These are phyloP conservation scores for Pythium brassicae DNA, from an alignment of 352 stramenopile genomes.

Conservation along the genomic window DNA sequence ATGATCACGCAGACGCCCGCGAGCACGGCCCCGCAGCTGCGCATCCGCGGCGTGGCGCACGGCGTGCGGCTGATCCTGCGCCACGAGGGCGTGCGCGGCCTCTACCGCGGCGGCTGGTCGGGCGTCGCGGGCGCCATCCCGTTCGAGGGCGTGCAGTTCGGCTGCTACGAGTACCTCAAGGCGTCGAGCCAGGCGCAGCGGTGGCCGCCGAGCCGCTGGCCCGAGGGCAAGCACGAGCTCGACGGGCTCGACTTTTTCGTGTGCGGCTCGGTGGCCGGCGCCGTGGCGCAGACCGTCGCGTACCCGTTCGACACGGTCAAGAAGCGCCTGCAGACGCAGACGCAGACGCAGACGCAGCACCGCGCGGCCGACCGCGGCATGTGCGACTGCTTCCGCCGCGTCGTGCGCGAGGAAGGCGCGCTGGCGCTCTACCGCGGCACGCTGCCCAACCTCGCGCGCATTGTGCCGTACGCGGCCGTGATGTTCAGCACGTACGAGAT, in stretches of 20 bases:
- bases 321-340: slow-evolving; percentile 75
- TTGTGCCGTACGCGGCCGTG: slow-evolving; percentile 77
- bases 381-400: slow-evolving; percentile 67
- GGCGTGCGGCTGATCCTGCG: slow-evolving; percentile 54
- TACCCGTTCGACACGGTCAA: slow-evolving; percentile 86
- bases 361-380: slow-evolving; percentile 58
- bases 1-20: slow-evolving; percentile 64
- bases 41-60: slow-evolving; percentile 58
- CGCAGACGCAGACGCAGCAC: slow-evolving; percentile 1
- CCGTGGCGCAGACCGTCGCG: slow-evolving; percentile 73
- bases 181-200: slow-evolving; percentile 31
- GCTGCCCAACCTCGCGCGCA: slow-evolving; percentile 69
- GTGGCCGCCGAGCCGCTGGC: slow-evolving; percentile 61
- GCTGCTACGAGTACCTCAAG: slow-evolving; percentile 82
- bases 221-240: slow-evolving; percentile 60
- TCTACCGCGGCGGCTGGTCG: slow-evolving; percentile 73
- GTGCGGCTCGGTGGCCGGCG: slow-evolving; percentile 64
- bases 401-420: slow-evolving; percentile 65
- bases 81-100: slow-evolving; percentile 52
- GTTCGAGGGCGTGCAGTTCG: slow-evolving; percentile 83
- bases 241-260: slow-evolving; percentile 75
- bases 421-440: slow-evolving; percentile 73
- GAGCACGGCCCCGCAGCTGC: slow-evolving; percentile 22
- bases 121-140: slow-evolving; percentile 67
- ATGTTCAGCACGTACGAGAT: slow-evolving; percentile 84